Conservation (phyloP, 345 rosid genomes). For the Raphanus raphanistrum region DNA sequence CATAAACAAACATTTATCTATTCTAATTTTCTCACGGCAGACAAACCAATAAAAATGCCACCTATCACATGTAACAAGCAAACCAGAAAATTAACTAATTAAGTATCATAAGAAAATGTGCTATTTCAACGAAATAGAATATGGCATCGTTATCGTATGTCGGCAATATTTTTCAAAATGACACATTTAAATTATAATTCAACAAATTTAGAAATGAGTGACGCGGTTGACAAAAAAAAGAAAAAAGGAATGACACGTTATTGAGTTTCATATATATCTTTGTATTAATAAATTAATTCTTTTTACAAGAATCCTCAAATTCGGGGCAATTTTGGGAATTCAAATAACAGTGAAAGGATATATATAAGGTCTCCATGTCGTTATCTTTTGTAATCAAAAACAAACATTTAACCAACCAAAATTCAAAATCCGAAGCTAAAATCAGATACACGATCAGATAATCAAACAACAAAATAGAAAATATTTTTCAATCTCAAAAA, state of each 20-base stretch:
- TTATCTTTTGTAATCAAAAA: conserved; percentile 1
- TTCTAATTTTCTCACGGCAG: too few relatives aligned
- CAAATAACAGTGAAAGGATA: not conserved
- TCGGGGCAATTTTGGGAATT: conserved; percentile 11
- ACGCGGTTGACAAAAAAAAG: not conserved
- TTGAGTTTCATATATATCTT: not conserved
- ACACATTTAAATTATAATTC: not conserved
- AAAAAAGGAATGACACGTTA: not conserved
- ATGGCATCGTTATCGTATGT: not conserved
- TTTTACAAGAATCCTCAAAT: not conserved
- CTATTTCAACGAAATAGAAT: not conserved
- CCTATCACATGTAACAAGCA: not conserved
- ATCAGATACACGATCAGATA: not conserved
- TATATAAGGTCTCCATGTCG: conserved; percentile 28
- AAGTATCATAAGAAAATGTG: not conserved
- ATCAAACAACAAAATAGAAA: not conserved
- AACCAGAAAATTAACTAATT: not conserved
- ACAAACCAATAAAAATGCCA: not conserved
- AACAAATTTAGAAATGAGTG: not conserved
- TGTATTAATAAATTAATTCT: not conserved
- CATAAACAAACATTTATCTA: not conserved
- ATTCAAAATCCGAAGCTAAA: not conserved
- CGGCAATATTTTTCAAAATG: not conserved
- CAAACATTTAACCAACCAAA: conserved; percentile 1
- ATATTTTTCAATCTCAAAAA: not conserved